phyloP scores from a whole-genome alignment of 441 rosid genomes.

The Aleurites moluccanus region DNA sequence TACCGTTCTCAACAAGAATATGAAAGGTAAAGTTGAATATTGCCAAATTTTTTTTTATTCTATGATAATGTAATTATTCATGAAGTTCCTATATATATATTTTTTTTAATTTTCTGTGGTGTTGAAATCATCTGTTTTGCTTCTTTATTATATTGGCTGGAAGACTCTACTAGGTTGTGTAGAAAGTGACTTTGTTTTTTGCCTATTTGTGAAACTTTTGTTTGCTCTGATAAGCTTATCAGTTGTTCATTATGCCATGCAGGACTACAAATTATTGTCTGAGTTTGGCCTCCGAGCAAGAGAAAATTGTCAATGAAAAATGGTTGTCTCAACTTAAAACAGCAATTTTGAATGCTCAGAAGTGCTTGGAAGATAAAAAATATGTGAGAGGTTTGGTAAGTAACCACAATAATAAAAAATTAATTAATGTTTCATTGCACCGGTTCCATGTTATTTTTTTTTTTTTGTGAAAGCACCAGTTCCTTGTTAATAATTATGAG shows the following conservation, averaged over 20 bases:
- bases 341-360: constrained; percentile 65
- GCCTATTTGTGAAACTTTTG: not conserved
- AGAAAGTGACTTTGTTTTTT: not conserved
- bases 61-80: not conserved
- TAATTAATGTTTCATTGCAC: not conserved
- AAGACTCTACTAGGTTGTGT: not conserved
- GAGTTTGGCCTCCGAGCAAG: constrained; percentile 85
- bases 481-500: too few relatives aligned
- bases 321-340: constrained; percentile 90
- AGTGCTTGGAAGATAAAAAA: constrained; percentile 74
- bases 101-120: not conserved
- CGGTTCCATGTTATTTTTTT: not conserved
- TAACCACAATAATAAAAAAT: constrained; percentile 15
- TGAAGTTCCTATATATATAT: too few relatives aligned
- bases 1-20: constrained; percentile 82
- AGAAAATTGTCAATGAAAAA: constrained; percentile 62
- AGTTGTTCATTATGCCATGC: constrained; percentile 25
- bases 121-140: not conserved
- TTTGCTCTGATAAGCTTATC: constrained; percentile 17
- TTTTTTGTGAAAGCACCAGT: too few relatives aligned
- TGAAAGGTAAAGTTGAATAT: constrained; percentile 57
- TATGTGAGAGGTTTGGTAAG: constrained; percentile 84
- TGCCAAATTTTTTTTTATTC: not conserved
- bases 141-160: not conserved
- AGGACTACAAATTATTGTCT: constrained; percentile 84